phyloP scores from a whole-genome alignment of 1,139 yeast genomes.

The Saccharomyces uvarum region DNA sequence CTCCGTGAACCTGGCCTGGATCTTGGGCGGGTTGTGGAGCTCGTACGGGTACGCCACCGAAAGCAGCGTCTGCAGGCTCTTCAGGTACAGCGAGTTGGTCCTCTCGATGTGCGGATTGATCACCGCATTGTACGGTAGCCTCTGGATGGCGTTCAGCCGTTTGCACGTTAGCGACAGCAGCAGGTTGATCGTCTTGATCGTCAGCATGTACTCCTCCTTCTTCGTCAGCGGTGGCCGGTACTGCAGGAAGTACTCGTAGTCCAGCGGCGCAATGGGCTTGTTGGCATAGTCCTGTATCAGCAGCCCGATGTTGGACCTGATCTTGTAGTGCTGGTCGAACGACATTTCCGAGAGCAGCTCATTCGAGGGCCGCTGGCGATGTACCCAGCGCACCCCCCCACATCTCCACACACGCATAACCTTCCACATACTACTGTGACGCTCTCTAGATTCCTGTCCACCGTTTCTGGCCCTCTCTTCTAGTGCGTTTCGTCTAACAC shows the following conservation, averaged over 20 bases:
- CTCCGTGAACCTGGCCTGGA: constrained; percentile 45
- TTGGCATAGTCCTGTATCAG: constrained; percentile 29
- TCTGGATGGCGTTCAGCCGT: constrained; percentile 59
- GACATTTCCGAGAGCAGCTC: constrained; percentile 8
- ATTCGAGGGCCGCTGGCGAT: neutral
- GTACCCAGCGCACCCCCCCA: neutral
- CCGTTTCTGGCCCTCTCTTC: neutral
- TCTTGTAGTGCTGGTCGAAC: constrained; percentile 26
- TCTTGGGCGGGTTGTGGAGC: constrained; percentile 45
- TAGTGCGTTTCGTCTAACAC: neutral
- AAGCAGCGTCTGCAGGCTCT: constrained; percentile 58
- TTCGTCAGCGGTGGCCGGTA: constrained; percentile 22
- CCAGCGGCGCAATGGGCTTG: constrained; percentile 22
- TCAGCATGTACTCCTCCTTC: constrained; percentile 24
- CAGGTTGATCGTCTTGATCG: constrained; percentile 39
- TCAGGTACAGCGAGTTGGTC: constrained; percentile 64
- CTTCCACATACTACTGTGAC: neutral
- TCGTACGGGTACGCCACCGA: constrained; percentile 40
- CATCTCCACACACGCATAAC: neutral
- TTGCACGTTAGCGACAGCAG: constrained; percentile 39
- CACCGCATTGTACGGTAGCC: constrained; percentile 74
- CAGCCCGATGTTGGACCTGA: constrained; percentile 27
- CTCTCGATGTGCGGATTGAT: constrained; percentile 85
- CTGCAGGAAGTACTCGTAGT: constrained; percentile 22
- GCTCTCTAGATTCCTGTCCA: neutral